phyloP scores from a whole-genome alignment of 495 filamentous ascomycete genomes.

The Bacidia gigantensis region DNA sequence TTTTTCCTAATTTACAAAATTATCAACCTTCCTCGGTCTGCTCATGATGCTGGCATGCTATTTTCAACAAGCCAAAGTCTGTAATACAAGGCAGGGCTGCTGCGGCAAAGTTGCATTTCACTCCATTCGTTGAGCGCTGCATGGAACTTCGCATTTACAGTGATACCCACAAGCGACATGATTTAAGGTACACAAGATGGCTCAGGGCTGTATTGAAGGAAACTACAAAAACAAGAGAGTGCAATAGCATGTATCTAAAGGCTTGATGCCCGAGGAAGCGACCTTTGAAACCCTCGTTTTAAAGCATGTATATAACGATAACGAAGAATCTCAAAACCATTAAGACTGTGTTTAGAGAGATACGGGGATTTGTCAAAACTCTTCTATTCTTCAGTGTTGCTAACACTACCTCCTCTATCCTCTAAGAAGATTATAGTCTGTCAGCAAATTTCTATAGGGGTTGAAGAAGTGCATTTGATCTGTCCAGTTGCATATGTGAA shows the following conservation, averaged over 20 bases:
- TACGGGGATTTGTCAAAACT: too few relatives aligned
- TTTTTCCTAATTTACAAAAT: slow-evolving; percentile 28
- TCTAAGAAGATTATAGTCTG: too few relatives aligned
- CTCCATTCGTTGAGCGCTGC: background rate
- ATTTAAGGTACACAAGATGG: background rate
- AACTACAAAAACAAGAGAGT: background rate
- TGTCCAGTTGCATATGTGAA: too few relatives aligned
- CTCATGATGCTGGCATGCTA: background rate
- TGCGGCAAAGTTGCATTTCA: background rate
- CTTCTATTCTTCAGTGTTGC: too few relatives aligned
- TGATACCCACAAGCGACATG: background rate
- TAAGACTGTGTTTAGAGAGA: too few relatives aligned
- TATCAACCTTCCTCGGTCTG: slow-evolving; percentile 16
- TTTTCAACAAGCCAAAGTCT: background rate
- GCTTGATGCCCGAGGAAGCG: too few relatives aligned
- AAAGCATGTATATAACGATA: too few relatives aligned
- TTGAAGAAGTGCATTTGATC: too few relatives aligned
- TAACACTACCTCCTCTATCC: too few relatives aligned
- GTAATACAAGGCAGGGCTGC: background rate
- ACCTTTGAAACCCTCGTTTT: too few relatives aligned
- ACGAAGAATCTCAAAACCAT: too few relatives aligned
- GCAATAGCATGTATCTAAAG: background rate
- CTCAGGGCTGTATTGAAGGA: background rate
- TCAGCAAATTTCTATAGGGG: too few relatives aligned
- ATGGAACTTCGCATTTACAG: background rate